Evolutionary conservation across 441 rosid genomes (phyloP), one percentile per base, ranked within the genome.

Genomic region (Mallotus japonicus): DNA sequence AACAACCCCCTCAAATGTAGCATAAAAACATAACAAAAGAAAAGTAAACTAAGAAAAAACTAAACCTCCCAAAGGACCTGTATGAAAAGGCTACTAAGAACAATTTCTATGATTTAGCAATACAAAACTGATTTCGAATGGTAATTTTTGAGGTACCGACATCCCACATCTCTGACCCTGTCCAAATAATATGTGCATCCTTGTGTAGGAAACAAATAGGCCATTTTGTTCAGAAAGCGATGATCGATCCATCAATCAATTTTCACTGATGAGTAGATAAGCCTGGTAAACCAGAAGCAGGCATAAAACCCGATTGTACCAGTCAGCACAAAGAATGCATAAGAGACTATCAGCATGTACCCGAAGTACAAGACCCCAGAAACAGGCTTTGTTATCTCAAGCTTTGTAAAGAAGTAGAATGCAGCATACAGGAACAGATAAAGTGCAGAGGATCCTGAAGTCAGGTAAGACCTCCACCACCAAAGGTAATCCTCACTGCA

Each of bases 401-500:
- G 97, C 86, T 95, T 92, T 1, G 93, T 89, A 83, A 85, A 92
- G 88, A 94, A 92, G 85, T 94, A 94, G 84, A 92, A 94, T 13
- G 84, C 84, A 0, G 97, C 95, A 32, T 92, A 94, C 71, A 92
- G 90, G 84, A 92, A 92, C 67, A 92, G 91, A 77, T 92, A 92
- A 13, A 94, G 79, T 0, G 95, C 95, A 0, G 99, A 92, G 50
- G 99, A 90, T 46, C 99, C 97, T 1, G 99, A 89, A 13, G 95
- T 94, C 75, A 94, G 76, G 84, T 92, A 94, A 15, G 99, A 88
- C 71, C 97, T 87, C 99, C 99, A 92, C 99, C 99, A 94, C 97
- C 99, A 94, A 3, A 78, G 83, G 75, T 94, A 92, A 81, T 94
- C 97, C 87, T 94, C 97, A 40, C 97, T 87, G 78, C 99, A 92